Conservation (phyloP, 306 rosid species). For the Medicago ruthenica region DNA sequence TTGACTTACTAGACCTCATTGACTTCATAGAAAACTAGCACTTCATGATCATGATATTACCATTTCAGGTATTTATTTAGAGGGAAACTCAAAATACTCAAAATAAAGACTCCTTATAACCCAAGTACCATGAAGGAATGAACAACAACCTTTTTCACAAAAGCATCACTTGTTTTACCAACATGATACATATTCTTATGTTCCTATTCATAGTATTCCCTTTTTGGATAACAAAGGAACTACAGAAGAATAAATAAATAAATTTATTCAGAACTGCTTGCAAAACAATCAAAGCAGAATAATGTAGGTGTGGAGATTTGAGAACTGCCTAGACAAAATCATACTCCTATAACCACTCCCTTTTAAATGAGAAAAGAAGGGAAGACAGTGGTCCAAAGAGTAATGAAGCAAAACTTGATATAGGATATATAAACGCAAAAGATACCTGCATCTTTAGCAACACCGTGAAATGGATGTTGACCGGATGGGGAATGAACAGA, state of each 20-base stretch:
- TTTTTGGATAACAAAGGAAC: slow-evolving; percentile 4
- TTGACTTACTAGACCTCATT: slow-evolving; percentile 17
- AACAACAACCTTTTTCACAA: slow-evolving; percentile 1
- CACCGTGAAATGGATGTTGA: slow-evolving; percentile 67
- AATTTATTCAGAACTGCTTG: slow-evolving; percentile 4
- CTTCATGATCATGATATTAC: not conserved
- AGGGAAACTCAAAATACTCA: not conserved
- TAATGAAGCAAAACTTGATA: slow-evolving; percentile 19
- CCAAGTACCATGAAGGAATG: slow-evolving; percentile 15
- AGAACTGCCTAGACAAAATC: slow-evolving; percentile 21
- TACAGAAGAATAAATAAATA: not conserved
- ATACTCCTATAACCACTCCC: slow-evolving; percentile 29
- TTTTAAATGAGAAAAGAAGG: slow-evolving; percentile 25
- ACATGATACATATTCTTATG: slow-evolving; percentile 4
- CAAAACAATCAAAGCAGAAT: slow-evolving; percentile 17
- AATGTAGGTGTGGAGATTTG: not conserved
- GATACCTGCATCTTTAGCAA: slow-evolving; percentile 72
- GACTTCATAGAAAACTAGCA: slow-evolving; percentile 22
- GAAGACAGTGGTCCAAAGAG: slow-evolving; percentile 7
- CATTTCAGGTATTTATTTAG: slow-evolving; percentile 21
- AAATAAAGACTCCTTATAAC: slow-evolving; percentile 28
- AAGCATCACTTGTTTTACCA: slow-evolving; percentile 30
- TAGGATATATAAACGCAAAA: slow-evolving; percentile 7
- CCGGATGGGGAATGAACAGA: slow-evolving; percentile 74
- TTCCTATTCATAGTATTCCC: not conserved